These are phyloP conservation scores for Dalbergia oliveri DNA, from an alignment of 306 rosid species.

Conservation along the genomic window DNA sequence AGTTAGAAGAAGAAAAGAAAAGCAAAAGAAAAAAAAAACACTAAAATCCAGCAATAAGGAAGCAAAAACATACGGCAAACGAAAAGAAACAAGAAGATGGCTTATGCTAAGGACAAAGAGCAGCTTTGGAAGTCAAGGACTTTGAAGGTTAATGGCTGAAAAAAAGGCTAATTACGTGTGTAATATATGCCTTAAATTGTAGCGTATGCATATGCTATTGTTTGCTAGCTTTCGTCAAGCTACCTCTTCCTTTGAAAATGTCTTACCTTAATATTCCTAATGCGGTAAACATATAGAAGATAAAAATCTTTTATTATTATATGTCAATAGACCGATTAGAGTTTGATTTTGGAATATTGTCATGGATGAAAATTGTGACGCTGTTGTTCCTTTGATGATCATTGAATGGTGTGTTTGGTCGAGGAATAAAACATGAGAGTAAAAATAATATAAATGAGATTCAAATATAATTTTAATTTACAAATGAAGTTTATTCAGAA, in stretches of 20 bases:
- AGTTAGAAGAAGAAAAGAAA: constrained; percentile 26
- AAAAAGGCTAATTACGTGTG: constrained; percentile 20
- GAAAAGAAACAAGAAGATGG: constrained; percentile 53
- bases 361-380: constrained; percentile 4
- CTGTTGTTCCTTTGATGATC: not conserved
- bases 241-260: constrained; percentile 48
- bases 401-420: too few species aligned
- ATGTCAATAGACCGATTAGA: not conserved
- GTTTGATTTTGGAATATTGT: not conserved
- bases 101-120: constrained; percentile 59
- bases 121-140: constrained; percentile 66
- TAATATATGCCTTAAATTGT: constrained; percentile 18
- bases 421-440: too few species aligned
- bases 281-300: not conserved
- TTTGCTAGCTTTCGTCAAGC: constrained; percentile 47
- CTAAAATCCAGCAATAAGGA: constrained; percentile 44
- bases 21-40: constrained; percentile 1
- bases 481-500: too few species aligned
- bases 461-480: too few species aligned
- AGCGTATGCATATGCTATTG: constrained; percentile 41
- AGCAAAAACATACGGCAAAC: constrained; percentile 41
- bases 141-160: constrained; percentile 17
- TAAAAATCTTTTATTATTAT: too few species aligned
- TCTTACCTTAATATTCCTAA: constrained; percentile 39
- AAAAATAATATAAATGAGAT: too few species aligned